Conservation (phyloP, 352 stramenopile genomes). For the Phytophthora colocasiae region DNA sequence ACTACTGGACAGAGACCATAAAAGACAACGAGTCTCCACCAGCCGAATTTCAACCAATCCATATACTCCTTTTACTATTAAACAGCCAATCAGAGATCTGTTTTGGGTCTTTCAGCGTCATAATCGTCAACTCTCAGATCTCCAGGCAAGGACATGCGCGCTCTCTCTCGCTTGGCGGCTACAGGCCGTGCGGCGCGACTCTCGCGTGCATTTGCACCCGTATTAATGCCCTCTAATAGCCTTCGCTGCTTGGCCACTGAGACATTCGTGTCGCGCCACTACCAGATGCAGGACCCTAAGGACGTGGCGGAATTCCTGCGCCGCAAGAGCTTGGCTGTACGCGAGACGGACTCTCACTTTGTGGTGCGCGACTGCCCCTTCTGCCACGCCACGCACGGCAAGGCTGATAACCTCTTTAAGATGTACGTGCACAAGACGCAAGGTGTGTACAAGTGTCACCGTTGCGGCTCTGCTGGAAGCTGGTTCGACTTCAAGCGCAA, state of each 20-base stretch:
- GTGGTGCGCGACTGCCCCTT: slow-evolving; percentile 89
- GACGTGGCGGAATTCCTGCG: slow-evolving; percentile 75
- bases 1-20: slow-evolving; percentile 15
- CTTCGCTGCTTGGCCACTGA: slow-evolving; percentile 38
- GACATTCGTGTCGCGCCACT: slow-evolving; percentile 85
- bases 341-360: slow-evolving; percentile 82
- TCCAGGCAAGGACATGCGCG: slow-evolving; percentile 23
- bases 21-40: slow-evolving; percentile 23
- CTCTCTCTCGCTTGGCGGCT: slow-evolving; percentile 23
- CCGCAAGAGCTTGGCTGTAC: slow-evolving; percentile 71
- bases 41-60: slow-evolving; percentile 39
- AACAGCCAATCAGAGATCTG: slow-evolving; percentile 6
- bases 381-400: slow-evolving; percentile 84
- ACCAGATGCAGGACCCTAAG: slow-evolving; percentile 66
- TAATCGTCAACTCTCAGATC: slow-evolving; percentile 17
- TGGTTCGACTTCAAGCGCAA: slow-evolving; percentile 93
- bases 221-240: background rate
- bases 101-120: background rate
- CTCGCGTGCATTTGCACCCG: slow-evolving; percentile 2
- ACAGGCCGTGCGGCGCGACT: slow-evolving; percentile 15
- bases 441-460: slow-evolving; percentile 92
- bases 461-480: slow-evolving; percentile 82
- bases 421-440: slow-evolving; percentile 90
- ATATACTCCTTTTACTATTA: background rate
- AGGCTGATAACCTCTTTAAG: slow-evolving; percentile 91